These are phyloP conservation scores for Sugiyamaella smithiae DNA, from an alignment of 805 yeast species.

Conservation along the genomic window DNA sequence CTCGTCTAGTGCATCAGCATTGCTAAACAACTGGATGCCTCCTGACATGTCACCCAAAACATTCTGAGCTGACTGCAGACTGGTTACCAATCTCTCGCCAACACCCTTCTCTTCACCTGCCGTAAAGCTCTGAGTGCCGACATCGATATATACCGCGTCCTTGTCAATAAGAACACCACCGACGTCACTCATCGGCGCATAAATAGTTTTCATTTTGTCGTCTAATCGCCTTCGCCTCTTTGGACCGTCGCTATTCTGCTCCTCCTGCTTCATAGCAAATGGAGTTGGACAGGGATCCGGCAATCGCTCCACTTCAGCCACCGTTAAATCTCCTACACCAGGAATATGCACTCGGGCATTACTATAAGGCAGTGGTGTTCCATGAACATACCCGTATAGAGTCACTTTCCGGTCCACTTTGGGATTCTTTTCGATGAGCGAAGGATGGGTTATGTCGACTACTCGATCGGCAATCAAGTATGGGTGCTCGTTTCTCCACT, in stretches of 20 bases:
- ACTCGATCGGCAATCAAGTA: constrained; percentile 87
- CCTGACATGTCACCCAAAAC: constrained; percentile 55
- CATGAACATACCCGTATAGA: constrained; percentile 90
- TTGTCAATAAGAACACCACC: constrained; percentile 96
- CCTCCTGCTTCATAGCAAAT: constrained; percentile 78
- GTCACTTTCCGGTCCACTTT: constrained; percentile 89
- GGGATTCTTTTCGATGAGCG: constrained; percentile 68
- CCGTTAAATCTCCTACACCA: constrained; percentile 88
- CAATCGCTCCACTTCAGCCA: constrained; percentile 74
- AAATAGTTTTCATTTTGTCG: constrained; percentile 88
- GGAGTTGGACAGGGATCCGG: constrained; percentile 99
- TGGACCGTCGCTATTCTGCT: constrained; percentile 46
- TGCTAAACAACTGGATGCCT: constrained; percentile 73
- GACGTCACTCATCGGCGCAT: constrained; percentile 99
- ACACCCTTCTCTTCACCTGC: constrained; percentile 70
- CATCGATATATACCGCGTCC: constrained; percentile 94
- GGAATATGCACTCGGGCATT: constrained; percentile 86
- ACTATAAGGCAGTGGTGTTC: constrained; percentile 71
- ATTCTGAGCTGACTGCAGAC: constrained; percentile 66
- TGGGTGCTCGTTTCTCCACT: constrained; percentile 99
- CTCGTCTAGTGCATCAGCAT: constrained; percentile 49
- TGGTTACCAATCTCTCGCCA: constrained; percentile 83
- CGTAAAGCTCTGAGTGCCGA: constrained; percentile 55
- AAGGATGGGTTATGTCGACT: constrained; percentile 93
- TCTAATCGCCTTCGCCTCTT: constrained; percentile 84